These are phyloP conservation scores for Phytophthora multivora DNA, from an alignment of 352 stramenopile genomes.

Conservation along the genomic window DNA sequence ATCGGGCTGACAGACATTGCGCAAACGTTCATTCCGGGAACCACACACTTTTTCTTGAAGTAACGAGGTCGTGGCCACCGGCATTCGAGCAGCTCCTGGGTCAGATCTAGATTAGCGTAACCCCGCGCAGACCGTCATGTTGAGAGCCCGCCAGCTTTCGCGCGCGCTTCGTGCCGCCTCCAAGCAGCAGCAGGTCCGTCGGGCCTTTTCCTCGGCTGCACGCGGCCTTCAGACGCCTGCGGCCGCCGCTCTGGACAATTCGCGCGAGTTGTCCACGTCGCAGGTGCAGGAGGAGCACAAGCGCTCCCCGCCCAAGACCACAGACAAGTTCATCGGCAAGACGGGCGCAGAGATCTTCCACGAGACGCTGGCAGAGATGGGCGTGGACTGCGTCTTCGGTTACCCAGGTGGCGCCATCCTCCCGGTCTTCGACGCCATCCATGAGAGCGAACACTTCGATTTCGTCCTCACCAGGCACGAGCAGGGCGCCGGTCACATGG, in stretches of 20 bases:
- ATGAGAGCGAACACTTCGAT: constrained; percentile 85
- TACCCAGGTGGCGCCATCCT: constrained; percentile 95
- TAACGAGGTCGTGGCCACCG: too few species aligned
- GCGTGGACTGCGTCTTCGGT: constrained; percentile 92
- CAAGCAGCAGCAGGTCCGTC: constrained; percentile 30
- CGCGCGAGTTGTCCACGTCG: constrained; percentile 46
- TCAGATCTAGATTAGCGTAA: constrained; percentile 37
- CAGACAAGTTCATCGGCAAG: constrained; percentile 91
- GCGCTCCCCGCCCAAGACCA: constrained; percentile 50
- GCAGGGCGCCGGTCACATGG: constrained; percentile 87
- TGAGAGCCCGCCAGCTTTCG: constrained; percentile 50
- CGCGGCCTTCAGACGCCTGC: constrained; percentile 24
- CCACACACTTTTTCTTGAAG: too few species aligned
- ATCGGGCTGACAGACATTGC: too few species aligned
- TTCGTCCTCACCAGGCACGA: constrained; percentile 86
- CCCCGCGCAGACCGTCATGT: constrained; percentile 29
- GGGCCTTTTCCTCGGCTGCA: constrained; percentile 31
- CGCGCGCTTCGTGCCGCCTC: constrained; percentile 41
- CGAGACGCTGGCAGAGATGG: constrained; percentile 91
- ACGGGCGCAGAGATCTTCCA: constrained; percentile 95
- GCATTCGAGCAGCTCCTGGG: not conserved
- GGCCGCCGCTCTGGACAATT: constrained; percentile 5
- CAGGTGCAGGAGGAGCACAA: constrained; percentile 37
- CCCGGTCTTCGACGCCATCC: constrained; percentile 95
- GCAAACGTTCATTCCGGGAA: too few species aligned